A percentile compares a stretch with the other conserved stretches of the same genome.
These are phyloP conservation scores for Rhizoctonia solani DNA, from an alignment of 1,284 basidiomycete genomes.

Conservation along the genomic window DNA sequence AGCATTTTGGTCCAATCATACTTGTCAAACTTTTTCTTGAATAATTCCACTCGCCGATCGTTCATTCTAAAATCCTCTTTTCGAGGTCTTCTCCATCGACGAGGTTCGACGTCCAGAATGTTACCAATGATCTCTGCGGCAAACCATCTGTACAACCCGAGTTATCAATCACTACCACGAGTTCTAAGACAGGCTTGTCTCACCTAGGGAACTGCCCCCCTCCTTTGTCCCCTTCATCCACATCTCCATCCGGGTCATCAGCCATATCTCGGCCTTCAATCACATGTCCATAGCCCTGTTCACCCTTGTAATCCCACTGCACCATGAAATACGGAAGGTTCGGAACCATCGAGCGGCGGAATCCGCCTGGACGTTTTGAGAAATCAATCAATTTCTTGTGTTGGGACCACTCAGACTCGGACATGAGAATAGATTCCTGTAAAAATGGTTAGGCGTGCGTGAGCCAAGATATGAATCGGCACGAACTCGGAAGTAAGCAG, in stretches of 20 bases:
- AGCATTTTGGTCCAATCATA: constrained; percentile 83
- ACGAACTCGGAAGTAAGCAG: constrained; percentile 88
- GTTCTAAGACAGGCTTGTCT: constrained; percentile 42
- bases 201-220: constrained; percentile 87
- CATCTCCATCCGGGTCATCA: constrained; percentile 60
- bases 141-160: constrained; percentile 71
- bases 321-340: constrained; percentile 99
- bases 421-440: constrained; percentile 88
- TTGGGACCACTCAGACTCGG: constrained; percentile 96
- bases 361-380: constrained; percentile 82
- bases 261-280: constrained; percentile 80
- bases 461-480: constrained; percentile 16
- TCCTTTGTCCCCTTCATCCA: constrained; percentile 85
- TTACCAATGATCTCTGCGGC: constrained; percentile 95
- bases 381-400: constrained; percentile 98
- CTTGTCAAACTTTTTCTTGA: constrained; percentile 67
- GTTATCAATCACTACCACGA: constrained; percentile 22
- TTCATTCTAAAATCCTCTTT: constrained; percentile 72
- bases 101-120: constrained; percentile 84
- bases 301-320: constrained; percentile 95
- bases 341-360: constrained; percentile 90
- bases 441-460: constrained; percentile 18
- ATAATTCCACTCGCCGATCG: constrained; percentile 67
- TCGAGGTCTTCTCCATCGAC: constrained; percentile 81
- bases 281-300: constrained; percentile 96